Base-by-base conservation (phyloP, 495 filamentous ascomycete species). In the Xylaria acuta region DNA sequence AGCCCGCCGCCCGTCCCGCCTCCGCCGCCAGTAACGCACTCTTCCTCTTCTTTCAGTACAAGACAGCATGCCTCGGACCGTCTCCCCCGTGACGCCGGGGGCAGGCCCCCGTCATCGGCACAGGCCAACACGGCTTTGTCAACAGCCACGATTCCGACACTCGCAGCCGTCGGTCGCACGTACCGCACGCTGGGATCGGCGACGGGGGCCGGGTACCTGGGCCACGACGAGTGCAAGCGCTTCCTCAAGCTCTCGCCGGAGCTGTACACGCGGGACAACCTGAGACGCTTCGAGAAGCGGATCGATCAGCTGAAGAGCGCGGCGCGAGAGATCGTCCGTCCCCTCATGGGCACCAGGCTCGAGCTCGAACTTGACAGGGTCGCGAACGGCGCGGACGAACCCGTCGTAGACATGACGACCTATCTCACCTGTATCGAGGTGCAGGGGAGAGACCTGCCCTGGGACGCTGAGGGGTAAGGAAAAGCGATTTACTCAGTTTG, bases 291-390 rank as follows among this genome's bases (percentile, higher is more conserved):
- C 72, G 94, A 97, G 84, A 89, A 91, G 79, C 86, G 92, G 49
- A 87, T 97, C 75, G 94, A 97, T 56, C 94, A 97, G 81, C 84
- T 97, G 25, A 97, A 97, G 81, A 86, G 86, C 54, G 84, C 93
- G 75, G 94, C 94, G 34, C 87, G 90, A 38, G 93, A 97, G 73
- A 87, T 91, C 36, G 94, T 97, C n/a, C 90, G 91, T 66, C 93
- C 94, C 34, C 81, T 97, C 27, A 95, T 95, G 92, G 88, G 92
- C 34, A 94, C 91, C 75, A 93, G 90, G 64, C 84, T 95, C 25
- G 93, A 96, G 78, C 80, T 95, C 64, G 94, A 97, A 79, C 80
- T 86, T 20, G 76, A 80, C 40, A 72, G 76, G 36, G 72, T 73
- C 1, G 51, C 66, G n/a, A 73, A 73, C 59, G 84, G 86, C 20